Percentiles rank a stretch among this genome's conserved stretches.
Evolutionary conservation across 495 filamentous ascomycete genomes (phyloP).

Genomic region (Penicillium paxilli): DNA sequence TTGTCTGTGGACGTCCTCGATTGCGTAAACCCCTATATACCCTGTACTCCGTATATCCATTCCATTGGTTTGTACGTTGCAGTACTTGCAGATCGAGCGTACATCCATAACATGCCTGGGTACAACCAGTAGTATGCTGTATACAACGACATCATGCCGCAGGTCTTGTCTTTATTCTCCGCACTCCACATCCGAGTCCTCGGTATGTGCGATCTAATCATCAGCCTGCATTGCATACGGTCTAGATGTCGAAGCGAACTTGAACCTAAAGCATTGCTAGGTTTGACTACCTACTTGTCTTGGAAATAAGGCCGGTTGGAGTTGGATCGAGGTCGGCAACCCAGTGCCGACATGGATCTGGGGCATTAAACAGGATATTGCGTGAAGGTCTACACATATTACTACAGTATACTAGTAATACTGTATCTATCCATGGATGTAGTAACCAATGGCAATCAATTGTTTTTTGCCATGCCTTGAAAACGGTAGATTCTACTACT

Average conservation of each 20-base stretch:
- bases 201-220: neutral
- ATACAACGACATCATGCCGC: neutral
- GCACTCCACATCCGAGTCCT: conserved; percentile 19
- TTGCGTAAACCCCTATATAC: neutral
- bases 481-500: too few species aligned
- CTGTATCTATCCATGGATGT: too few species aligned
- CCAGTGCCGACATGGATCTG: neutral
- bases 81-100: neutral
- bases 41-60: neutral
- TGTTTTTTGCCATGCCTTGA: too few species aligned
- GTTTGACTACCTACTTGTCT: neutral
- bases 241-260: neutral
- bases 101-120: too few species aligned
- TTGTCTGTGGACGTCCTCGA: neutral
- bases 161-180: conserved; percentile 21
- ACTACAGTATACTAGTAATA: too few species aligned
- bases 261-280: neutral
- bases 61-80: neutral
- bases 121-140: too few species aligned
- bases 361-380: neutral
- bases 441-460: too few species aligned
- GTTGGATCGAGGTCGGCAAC: neutral
- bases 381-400: too few species aligned
- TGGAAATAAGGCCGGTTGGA: neutral
- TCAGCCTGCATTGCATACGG: conserved; percentile 2